phyloP scores from a whole-genome alignment of 176 grass and related monocot genomes.

The Bothriochloa decipiens region DNA sequence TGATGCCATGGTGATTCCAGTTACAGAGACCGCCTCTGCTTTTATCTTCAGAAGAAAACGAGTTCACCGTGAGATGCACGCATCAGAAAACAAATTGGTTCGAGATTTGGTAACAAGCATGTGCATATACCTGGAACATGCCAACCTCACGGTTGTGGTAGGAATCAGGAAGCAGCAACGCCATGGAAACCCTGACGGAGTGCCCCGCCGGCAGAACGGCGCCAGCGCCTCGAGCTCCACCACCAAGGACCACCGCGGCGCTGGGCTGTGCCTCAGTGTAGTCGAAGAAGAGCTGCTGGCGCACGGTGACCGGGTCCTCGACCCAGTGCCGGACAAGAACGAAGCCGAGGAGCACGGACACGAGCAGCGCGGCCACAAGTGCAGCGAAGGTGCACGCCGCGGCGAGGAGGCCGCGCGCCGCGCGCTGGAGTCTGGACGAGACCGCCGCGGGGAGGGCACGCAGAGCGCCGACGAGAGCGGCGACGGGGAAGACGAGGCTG shows the following conservation, averaged over 20 bases:
- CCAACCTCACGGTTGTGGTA: constrained; percentile 46
- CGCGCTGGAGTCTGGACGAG: constrained; percentile 13
- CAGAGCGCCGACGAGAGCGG: constrained; percentile 28
- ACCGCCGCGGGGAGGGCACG: constrained; percentile 2
- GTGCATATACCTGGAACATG: constrained; percentile 48
- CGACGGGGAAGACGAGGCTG: constrained; percentile 27
- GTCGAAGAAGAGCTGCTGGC: constrained; percentile 40
- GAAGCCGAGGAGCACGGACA: constrained; percentile 36
- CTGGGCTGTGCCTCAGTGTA: constrained; percentile 45
- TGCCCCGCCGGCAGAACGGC: constrained; percentile 30
- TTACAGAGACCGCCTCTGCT: constrained; percentile 36
- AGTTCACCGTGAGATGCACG: neutral
- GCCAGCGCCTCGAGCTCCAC: neutral
- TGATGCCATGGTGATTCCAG: constrained; percentile 29
- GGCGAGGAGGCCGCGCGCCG: constrained; percentile 31
- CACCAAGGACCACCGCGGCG: constrained; percentile 18
- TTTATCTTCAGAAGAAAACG: constrained; percentile 6
- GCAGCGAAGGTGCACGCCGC: constrained; percentile 27
- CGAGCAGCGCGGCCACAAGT: constrained; percentile 14
- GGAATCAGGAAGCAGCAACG: constrained; percentile 37
- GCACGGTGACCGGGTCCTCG: constrained; percentile 42
- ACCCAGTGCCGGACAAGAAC: constrained; percentile 40
- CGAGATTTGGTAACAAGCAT: too few species aligned
- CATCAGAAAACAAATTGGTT: too few species aligned
- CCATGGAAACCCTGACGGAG: constrained; percentile 37